phyloP scores from a whole-genome alignment of 148 eudicot genomes.

The Heliamphora exappendiculata region DNA sequence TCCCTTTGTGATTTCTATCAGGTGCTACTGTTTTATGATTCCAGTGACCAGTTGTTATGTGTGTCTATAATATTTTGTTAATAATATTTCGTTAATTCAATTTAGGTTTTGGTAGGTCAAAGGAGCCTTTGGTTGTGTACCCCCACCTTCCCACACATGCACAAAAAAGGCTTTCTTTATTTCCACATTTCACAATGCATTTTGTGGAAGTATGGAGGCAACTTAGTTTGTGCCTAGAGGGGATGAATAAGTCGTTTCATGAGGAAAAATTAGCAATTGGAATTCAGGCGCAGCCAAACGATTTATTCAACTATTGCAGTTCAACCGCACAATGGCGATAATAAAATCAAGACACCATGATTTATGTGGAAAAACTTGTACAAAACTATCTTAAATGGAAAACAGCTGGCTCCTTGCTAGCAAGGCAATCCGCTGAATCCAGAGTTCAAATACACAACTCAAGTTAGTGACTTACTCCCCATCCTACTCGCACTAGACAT shows the following conservation, averaged over 20 bases:
- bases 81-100: background rate
- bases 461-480: background rate
- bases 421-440: background rate
- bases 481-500: background rate
- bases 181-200: background rate
- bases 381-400: background rate
- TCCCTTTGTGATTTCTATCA: background rate
- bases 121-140: background rate
- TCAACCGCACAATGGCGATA: background rate
- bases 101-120: background rate
- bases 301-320: background rate
- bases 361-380: background rate
- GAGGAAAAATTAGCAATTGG: background rate
- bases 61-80: constrained; percentile 5
- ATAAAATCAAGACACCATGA: background rate
- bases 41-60: background rate
- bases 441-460: background rate
- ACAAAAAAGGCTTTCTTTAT: background rate
- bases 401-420: background rate
- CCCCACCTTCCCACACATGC: background rate
- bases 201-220: background rate
- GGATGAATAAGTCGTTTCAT: background rate
- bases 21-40: background rate
- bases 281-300: background rate
- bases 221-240: background rate